Percentiles rank a stretch among this genome's conserved stretches.
These are phyloP conservation scores for Acacia pycnantha DNA, from an alignment of 331 rosid genomes.

Conservation along the genomic window DNA sequence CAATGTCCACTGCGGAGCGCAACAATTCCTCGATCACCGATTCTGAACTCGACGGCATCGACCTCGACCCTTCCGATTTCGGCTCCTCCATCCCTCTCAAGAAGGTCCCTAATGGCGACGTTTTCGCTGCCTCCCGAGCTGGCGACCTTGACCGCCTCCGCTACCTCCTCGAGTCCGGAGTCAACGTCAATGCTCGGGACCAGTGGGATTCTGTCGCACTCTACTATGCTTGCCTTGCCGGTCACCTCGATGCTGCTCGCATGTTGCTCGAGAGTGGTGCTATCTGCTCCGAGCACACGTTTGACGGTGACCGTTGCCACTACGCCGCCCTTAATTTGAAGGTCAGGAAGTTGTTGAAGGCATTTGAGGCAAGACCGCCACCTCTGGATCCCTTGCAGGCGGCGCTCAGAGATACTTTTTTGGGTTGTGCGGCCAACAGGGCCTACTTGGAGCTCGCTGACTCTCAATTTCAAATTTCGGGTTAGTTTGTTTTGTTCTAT, in stretches of 20 bases:
- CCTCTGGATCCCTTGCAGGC: slow-evolving; percentile 77
- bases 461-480: slow-evolving; percentile 39
- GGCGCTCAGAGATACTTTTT: slow-evolving; percentile 73
- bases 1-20: slow-evolving; percentile 34
- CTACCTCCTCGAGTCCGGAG: slow-evolving; percentile 81
- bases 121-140: slow-evolving; percentile 82
- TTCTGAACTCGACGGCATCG: slow-evolving; percentile 69
- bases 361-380: slow-evolving; percentile 91
- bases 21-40: slow-evolving; percentile 32
- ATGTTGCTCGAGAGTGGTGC: slow-evolving; percentile 88
- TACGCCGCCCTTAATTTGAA: slow-evolving; percentile 89
- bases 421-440: slow-evolving; percentile 48
- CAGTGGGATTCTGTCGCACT: slow-evolving; percentile 94
- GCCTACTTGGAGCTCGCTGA: slow-evolving; percentile 45
- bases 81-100: slow-evolving; percentile 67
- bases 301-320: slow-evolving; percentile 97
- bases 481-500: slow-evolving; percentile 23
- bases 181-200: slow-evolving; percentile 88
- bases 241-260: slow-evolving; percentile 95
- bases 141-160: slow-evolving; percentile 83
- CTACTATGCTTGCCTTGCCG: slow-evolving; percentile 92
- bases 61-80: slow-evolving; percentile 75
- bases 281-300: slow-evolving; percentile 87
- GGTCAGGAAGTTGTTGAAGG: slow-evolving; percentile 83
- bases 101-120: slow-evolving; percentile 92